phyloP scores from a whole-genome alignment of 257 asterid genomes.

The Echites panduratus region DNA sequence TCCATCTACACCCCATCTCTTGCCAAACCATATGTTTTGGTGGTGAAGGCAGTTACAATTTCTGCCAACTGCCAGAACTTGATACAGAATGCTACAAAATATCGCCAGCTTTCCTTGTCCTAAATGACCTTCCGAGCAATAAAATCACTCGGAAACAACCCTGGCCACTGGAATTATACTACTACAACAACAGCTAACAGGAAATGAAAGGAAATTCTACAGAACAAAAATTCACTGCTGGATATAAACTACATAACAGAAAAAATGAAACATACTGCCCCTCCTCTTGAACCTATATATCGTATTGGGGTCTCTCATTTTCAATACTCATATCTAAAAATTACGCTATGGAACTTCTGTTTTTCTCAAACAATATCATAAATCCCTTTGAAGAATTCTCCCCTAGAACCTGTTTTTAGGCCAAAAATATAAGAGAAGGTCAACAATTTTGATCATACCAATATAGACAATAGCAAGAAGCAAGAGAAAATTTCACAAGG shows the following conservation, averaged over 20 bases:
- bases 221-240: conserved; percentile 5
- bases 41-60: conserved; percentile 46
- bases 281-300: conserved; percentile 18
- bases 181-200: conserved; percentile 17
- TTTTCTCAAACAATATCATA: conserved; percentile 35
- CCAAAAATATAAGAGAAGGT: conserved; percentile 11
- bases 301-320: conserved; percentile 53
- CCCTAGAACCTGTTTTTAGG: conserved; percentile 34
- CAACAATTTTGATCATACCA: conserved; percentile 14
- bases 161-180: conserved; percentile 19
- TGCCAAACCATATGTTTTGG: conserved; percentile 35
- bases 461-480: conserved; percentile 20
- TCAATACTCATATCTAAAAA: conserved; percentile 15
- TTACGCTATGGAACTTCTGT: conserved; percentile 35
- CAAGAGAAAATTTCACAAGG: conserved; percentile 21
- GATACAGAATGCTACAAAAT: conserved; percentile 35
- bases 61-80: conserved; percentile 62
- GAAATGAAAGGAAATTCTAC: background rate
- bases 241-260: conserved; percentile 29
- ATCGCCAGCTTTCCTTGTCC: conserved; percentile 57
- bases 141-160: conserved; percentile 38
- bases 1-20: conserved; percentile 72
- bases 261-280: conserved; percentile 17
- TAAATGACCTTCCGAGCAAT: conserved; percentile 51
- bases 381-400: conserved; percentile 26